Evolutionary conservation across 495 filamentous ascomycete species (phyloP).

Genomic region (Aspergillus avenaceus): DNA sequence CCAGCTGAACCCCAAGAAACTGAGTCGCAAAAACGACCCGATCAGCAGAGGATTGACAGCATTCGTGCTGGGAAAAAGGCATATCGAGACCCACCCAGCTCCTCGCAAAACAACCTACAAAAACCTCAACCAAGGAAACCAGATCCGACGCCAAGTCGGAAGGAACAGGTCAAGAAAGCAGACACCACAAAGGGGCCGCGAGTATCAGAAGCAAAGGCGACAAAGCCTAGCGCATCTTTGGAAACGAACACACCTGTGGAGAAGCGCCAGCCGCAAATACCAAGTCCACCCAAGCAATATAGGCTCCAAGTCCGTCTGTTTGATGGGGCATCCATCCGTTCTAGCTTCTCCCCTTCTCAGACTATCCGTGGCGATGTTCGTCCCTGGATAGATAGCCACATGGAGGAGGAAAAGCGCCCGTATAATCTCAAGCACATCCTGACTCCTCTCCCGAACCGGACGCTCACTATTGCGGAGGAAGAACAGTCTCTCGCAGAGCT

Average conservation of each 20-base stretch:
- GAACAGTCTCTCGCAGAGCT: conserved; percentile 59
- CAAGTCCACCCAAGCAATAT: conserved; percentile 34
- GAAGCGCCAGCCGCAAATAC: conserved; percentile 9
- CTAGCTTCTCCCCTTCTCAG: conserved; percentile 59
- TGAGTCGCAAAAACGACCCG: neutral
- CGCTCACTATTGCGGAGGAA: conserved; percentile 71
- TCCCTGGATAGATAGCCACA: conserved; percentile 64
- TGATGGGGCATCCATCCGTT: conserved; percentile 74
- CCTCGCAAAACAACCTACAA: too few species aligned
- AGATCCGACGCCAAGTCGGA: neutral
- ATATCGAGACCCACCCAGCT: neutral
- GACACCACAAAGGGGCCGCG: neutral
- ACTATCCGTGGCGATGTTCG: conserved; percentile 68
- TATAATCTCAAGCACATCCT: conserved; percentile 86
- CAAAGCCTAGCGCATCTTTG: neutral
- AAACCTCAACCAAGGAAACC: conserved; percentile 4
- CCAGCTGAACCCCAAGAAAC: neutral
- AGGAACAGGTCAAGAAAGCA: neutral
- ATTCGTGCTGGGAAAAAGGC: conserved; percentile 3
- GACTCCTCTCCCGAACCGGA: conserved; percentile 69
- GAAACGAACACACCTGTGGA: conserved; percentile 10
- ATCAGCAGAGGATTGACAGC: neutral
- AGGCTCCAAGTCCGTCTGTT: conserved; percentile 80
- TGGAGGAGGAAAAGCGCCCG: conserved; percentile 47
- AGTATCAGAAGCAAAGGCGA: neutral